Percentiles rank a stretch among this genome's conserved stretches.
Conservation (phyloP, 164 flowering plant genomes). For the Nelumbo lutea region DNA sequence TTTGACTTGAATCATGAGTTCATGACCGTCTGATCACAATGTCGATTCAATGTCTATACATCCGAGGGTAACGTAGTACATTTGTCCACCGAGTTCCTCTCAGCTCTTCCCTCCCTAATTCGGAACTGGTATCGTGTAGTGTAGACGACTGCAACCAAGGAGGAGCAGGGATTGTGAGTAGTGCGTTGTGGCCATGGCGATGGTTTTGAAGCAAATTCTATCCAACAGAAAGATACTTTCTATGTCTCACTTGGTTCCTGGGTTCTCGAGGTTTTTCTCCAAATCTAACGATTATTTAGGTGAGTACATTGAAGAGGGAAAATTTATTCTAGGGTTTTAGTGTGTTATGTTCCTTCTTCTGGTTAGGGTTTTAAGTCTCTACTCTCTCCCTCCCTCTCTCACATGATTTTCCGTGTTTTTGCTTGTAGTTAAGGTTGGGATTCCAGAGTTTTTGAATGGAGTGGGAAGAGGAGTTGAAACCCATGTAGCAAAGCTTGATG, state of each 20-base stretch:
- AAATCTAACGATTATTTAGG: conserved; percentile 14
- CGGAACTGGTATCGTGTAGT: no score
- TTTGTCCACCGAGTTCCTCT: no score
- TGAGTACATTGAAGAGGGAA: not conserved
- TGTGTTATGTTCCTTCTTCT: not conserved
- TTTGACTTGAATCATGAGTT: no score
- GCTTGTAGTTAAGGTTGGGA: conserved; percentile 82
- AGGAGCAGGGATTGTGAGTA: no score
- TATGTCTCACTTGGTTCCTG: not conserved
- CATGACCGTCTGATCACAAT: no score
- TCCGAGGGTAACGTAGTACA: no score
- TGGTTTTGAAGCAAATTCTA: conserved; percentile 17
- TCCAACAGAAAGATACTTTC: conserved; percentile 4
- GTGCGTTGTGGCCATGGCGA: conserved; percentile 10
- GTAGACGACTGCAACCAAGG: no score
- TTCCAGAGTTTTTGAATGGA: conserved; percentile 79
- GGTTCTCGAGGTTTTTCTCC: conserved; percentile 21
- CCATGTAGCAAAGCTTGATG: conserved; percentile 65
- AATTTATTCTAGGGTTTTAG: no score
- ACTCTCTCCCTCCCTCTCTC: no score
- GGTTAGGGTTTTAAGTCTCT: not conserved
- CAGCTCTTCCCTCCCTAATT: no score
- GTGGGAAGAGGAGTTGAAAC: conserved; percentile 77
- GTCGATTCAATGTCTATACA: no score
- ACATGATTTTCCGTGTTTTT: not conserved